Conservation (phyloP, 2,329 filamentous ascomycete genomes). For the Apiospora sp. region DNA sequence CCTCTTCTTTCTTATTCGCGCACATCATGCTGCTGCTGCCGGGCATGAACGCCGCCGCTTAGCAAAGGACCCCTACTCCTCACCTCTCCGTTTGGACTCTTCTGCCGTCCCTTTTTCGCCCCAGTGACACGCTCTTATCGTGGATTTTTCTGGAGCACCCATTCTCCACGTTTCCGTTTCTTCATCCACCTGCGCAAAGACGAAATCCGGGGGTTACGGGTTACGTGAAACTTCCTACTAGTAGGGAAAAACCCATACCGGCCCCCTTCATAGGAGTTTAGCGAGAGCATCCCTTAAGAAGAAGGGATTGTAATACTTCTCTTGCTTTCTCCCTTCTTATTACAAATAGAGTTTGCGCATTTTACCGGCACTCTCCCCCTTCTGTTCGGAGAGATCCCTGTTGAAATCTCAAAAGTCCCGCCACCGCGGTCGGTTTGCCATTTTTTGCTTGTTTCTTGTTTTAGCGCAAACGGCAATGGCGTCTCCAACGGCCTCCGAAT, state of each 20-base stretch:
- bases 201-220: constrained; percentile 11
- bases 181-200: constrained; percentile 3
- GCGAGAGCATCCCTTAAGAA: not conserved
- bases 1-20: not conserved
- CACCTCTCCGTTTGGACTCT: not conserved
- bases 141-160: constrained; percentile 9
- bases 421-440: not conserved
- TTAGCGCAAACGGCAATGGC: not conserved
- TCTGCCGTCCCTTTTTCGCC: not conserved
- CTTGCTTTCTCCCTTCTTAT: not conserved
- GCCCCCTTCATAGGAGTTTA: not conserved
- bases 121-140: constrained; percentile 6
- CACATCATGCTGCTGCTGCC: not conserved
- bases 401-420: not conserved
- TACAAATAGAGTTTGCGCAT: not conserved
- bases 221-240: not conserved
- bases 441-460: not conserved
- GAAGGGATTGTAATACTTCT: not conserved
- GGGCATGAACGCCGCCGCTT: constrained; percentile 5
- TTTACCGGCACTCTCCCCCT: not conserved
- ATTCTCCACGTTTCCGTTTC: constrained; percentile 6
- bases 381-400: not conserved
- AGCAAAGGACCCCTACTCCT: not conserved
- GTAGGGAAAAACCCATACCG: not conserved
- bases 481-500: constrained; percentile 17